phyloP scores from a whole-genome alignment of 805 yeast species.

The Barnettozyma siamensis region DNA sequence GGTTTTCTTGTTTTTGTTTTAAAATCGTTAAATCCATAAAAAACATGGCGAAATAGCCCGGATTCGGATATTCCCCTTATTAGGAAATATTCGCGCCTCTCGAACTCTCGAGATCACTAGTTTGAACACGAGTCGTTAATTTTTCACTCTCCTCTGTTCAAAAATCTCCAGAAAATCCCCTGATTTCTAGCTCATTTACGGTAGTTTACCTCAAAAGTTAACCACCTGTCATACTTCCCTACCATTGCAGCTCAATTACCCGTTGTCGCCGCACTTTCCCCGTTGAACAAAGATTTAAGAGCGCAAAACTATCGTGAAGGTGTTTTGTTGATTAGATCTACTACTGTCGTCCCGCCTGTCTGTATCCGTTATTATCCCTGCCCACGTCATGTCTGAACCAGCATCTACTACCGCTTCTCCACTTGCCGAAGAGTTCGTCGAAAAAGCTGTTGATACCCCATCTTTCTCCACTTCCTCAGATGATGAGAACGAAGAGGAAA shows the following conservation, averaged over 20 bases:
- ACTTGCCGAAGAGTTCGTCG: conserved; percentile 2
- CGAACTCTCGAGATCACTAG: not conserved
- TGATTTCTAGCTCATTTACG: not conserved
- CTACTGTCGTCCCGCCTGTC: not conserved
- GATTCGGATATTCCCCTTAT: not conserved
- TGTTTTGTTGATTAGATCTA: no score
- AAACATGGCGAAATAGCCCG: not conserved
- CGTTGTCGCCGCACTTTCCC: not conserved
- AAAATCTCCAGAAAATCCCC: not conserved
- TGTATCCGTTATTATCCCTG: conserved; percentile 1
- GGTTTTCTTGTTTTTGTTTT: not conserved
- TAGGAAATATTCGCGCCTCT: not conserved
- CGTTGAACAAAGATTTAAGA: not conserved
- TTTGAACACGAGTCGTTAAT: not conserved
- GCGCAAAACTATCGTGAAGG: no score
- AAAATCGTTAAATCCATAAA: conserved; percentile 4
- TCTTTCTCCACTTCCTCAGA: not conserved
- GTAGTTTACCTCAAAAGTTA: not conserved
- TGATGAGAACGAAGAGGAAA: not conserved
- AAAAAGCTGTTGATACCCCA: conserved; percentile 1
- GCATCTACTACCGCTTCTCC: not conserved
- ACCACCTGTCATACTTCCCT: not conserved
- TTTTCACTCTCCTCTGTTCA: not conserved
- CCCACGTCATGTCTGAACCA: conserved; percentile 7
- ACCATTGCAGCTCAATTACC: not conserved